Conservation (phyloP, 2,329 filamentous ascomycete species). For the Thermoascus crustaceus region DNA sequence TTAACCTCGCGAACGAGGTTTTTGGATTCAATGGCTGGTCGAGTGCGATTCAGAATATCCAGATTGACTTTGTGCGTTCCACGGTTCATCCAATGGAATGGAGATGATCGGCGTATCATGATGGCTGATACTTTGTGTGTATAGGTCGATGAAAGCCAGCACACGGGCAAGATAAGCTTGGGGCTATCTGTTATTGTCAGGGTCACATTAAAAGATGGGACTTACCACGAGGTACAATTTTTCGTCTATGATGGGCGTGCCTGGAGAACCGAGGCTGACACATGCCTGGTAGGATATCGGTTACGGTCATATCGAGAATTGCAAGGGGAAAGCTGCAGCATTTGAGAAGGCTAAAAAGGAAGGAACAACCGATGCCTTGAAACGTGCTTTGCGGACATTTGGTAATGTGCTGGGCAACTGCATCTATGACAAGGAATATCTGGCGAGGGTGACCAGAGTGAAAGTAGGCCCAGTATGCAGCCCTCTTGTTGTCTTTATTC, state of each 20-base stretch:
- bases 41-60: constrained; percentile 86
- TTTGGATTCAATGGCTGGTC: constrained; percentile 99
- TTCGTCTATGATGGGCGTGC: background rate
- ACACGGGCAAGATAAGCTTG: constrained; percentile 70
- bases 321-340: constrained; percentile 85
- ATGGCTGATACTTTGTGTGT: background rate
- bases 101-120: constrained; percentile 3
- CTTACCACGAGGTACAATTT: constrained; percentile 69
- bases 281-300: constrained; percentile 61
- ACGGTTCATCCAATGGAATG: background rate
- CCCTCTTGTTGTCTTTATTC: background rate
- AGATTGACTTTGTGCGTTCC: constrained; percentile 72
- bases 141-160: constrained; percentile 69
- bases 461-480: constrained; percentile 58
- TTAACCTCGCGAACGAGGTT: constrained; percentile 86
- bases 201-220: constrained; percentile 83
- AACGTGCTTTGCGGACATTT: constrained; percentile 81
- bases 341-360: constrained; percentile 99
- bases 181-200: constrained; percentile 86
- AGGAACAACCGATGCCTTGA: constrained; percentile 88
- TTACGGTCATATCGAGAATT: constrained; percentile 94
- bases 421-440: constrained; percentile 92
- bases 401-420: constrained; percentile 98
- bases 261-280: constrained; percentile 3
- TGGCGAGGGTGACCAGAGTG: constrained; percentile 81